Evolutionary conservation across 768 basidiomycete species (phyloP).

Genomic region (Leccinum arenicola): DNA sequence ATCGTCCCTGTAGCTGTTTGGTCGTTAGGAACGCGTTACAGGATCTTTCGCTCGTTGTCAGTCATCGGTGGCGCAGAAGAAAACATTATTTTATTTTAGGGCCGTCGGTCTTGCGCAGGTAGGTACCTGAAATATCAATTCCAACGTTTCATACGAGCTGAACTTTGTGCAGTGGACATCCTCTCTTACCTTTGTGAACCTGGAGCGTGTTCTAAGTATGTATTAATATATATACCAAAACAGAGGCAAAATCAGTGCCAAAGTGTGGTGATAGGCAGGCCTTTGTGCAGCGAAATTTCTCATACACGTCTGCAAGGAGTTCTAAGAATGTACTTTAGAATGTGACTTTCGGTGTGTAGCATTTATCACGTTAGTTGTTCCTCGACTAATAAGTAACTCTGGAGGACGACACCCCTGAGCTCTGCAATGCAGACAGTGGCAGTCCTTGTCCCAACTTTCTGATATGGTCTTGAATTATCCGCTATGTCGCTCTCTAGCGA

Average conservation of each 20-base stretch:
- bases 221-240: neutral
- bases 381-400: neutral
- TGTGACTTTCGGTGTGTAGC: neutral
- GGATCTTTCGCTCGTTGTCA: slow-evolving; percentile 4
- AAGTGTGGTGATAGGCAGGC: neutral
- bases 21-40: neutral
- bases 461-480: neutral
- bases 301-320: neutral
- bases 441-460: neutral
- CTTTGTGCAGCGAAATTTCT: neutral
- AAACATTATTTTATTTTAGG: neutral
- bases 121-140: neutral
- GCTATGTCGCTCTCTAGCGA: neutral
- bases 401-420: neutral
- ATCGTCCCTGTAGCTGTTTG: slow-evolving; percentile 1
- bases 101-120: neutral
- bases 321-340: neutral
- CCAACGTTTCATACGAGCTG: neutral
- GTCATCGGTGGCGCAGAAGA: neutral
- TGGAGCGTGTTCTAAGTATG: neutral
- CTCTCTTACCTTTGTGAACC: neutral
- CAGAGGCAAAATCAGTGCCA: neutral
- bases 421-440: neutral
- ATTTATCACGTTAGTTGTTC: neutral
- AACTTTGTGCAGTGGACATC: neutral